Conservation (phyloP, 306 rosid species). For the Dalbergia cultrata region DNA sequence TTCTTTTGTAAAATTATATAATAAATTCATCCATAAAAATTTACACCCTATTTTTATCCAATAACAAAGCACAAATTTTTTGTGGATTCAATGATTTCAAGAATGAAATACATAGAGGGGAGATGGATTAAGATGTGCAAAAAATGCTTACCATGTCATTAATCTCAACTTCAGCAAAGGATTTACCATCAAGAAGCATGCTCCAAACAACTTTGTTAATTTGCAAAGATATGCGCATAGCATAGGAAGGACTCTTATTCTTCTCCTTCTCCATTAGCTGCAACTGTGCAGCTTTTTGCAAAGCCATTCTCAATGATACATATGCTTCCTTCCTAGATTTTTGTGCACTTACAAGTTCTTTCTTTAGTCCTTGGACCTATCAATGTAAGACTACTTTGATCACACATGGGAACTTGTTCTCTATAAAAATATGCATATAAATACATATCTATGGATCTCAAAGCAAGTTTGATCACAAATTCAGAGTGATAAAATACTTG, state of each 20-base stretch:
- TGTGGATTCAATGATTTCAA: constrained; percentile 8
- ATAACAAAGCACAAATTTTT: constrained; percentile 3
- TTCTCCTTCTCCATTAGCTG: constrained; percentile 92
- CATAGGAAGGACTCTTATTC: constrained; percentile 90
- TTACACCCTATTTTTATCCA: no score
- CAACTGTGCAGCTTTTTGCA: constrained; percentile 80
- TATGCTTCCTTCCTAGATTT: constrained; percentile 80
- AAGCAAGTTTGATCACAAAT: constrained; percentile 5
- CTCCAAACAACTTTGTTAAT: constrained; percentile 95
- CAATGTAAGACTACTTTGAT: constrained; percentile 41
- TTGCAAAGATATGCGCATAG: constrained; percentile 85
- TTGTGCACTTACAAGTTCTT: constrained; percentile 74
- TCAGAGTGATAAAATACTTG: not conserved
- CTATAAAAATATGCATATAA: constrained; percentile 25
- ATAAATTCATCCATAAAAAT: no score
- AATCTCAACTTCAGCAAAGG: constrained; percentile 93
- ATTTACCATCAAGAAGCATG: constrained; percentile 96
- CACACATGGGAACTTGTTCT: constrained; percentile 42
- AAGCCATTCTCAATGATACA: constrained; percentile 73
- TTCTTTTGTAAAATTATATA: no score
- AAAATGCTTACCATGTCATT: constrained; percentile 89
- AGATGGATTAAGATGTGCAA: constrained; percentile 25
- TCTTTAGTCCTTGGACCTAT: constrained; percentile 92
- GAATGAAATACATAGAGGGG: constrained; percentile 20
- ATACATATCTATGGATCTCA: constrained; percentile 21